Base-by-base conservation (phyloP, 148 eudicot genomes). In the Amaranthus palmeri region DNA sequence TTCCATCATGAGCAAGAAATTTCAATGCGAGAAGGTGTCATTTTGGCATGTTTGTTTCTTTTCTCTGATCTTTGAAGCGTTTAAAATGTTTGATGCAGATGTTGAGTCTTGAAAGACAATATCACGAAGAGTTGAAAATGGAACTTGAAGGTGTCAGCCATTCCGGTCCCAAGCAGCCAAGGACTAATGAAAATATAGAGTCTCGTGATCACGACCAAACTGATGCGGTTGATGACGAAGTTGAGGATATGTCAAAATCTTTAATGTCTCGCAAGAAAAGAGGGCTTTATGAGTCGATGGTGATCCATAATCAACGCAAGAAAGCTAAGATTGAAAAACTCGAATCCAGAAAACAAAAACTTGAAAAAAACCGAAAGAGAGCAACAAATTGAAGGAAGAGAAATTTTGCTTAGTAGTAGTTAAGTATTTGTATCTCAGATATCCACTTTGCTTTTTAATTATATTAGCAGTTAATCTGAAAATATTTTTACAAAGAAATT, bases 61-160 rank as follows among this genome's bases (percentile, higher is more conserved):
- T 41, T 51, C 12, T 49, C 49, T 46, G 14, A 64, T 73, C 61
- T 8, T 42, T 25, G 36, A 3, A 14, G 3, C 47, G 62, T 43
- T 59, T 74, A 25, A 7, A 75, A 67, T 49, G 25, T 41, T 56
- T 49, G 17, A 46, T 65, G 78, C 87, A 95, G 96, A 83, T 88
- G 88, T 61, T 73, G 58, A 63, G 45, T 40, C 80, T 62, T 17
- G 82, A 89, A 85, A 81, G 80, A 72, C 83, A 85, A 70, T 81
- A 88, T 70, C 97, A 74, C 10, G 83, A 92, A n/a, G 97, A 91
- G 73, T 73, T 92, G 73, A 83, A 83, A 52, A 77, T 71, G 78
- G 99, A 95, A 73, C 72, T 87, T 62, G 79, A 83, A 83, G 84
- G 84, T 53, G 61, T 67, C 47, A 69, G 67, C 67, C 71, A 43